A percentile compares a stretch with the other conserved stretches of the same genome.
Evolutionary conservation across 1,284 basidiomycete species (phyloP).

Genomic region (Apiotrichum gamsii): DNA sequence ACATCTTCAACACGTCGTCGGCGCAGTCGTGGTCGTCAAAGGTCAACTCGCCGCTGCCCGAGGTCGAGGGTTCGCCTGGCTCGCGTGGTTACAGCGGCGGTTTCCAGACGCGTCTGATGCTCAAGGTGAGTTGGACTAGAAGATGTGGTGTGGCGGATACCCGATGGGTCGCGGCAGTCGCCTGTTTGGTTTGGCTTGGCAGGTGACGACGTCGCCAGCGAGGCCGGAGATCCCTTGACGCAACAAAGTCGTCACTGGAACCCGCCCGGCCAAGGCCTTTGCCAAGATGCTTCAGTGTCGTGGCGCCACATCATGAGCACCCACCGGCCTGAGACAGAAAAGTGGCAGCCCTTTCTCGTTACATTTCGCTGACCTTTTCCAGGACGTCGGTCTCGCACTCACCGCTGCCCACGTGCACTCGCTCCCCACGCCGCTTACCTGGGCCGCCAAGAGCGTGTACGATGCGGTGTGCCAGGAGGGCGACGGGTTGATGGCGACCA

Average conservation of each 20-base stretch:
- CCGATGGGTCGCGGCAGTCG: too few species aligned
- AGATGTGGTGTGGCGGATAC: background rate
- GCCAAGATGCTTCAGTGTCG: too few species aligned
- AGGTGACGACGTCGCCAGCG: too few species aligned
- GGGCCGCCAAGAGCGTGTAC: conserved; percentile 40
- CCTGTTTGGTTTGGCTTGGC: too few species aligned
- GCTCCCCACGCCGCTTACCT: conserved; percentile 38
- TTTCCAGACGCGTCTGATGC: conserved; percentile 42
- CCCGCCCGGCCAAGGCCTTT: too few species aligned
- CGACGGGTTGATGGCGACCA: conserved; percentile 28
- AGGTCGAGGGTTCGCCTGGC: conserved; percentile 34
- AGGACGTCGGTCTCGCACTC: conserved; percentile 42
- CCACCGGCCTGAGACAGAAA: too few species aligned
- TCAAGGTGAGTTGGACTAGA: conserved; percentile 29
- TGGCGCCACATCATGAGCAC: too few species aligned
- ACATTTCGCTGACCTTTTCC: background rate
- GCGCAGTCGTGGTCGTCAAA: conserved; percentile 43
- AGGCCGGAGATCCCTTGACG: too few species aligned
- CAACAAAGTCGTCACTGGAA: too few species aligned
- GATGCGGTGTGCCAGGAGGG: conserved; percentile 34
- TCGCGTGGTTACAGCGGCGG: conserved; percentile 33
- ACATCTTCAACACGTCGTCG: conserved; percentile 39
- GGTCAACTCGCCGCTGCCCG: conserved; percentile 36
- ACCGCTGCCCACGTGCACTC: conserved; percentile 30
- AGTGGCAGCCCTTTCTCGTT: too few species aligned